Evolutionary conservation across 306 rosid species (phyloP).

Genomic region (Cicer pinnatifidum): DNA sequence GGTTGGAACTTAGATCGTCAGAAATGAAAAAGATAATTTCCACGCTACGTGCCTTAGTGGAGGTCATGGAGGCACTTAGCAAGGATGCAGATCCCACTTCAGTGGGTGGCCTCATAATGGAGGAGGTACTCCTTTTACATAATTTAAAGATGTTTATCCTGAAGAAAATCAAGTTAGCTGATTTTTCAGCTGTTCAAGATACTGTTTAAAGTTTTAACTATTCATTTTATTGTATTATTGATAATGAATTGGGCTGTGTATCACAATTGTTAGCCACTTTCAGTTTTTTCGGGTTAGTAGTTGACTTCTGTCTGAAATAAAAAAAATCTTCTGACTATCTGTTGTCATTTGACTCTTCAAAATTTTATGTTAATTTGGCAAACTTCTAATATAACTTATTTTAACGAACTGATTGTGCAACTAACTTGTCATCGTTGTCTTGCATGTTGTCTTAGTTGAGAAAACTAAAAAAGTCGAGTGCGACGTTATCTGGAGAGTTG

Average conservation of each 20-base stretch:
- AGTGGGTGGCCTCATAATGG: conserved; percentile 79
- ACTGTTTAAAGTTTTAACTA: conserved; percentile 5
- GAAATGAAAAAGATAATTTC: conserved; percentile 79
- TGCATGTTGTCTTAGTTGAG: conserved; percentile 64
- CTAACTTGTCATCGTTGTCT: conserved; percentile 41
- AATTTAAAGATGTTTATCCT: conserved; percentile 35
- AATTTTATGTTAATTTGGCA: conserved; percentile 35
- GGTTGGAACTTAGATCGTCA: conserved; percentile 60
- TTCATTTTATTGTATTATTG: conserved; percentile 33
- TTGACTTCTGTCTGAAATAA: conserved; percentile 1
- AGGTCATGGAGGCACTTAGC: conserved; percentile 91
- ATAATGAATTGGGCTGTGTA: conserved; percentile 12
- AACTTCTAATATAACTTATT: conserved; percentile 12
- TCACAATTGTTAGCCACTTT: conserved; percentile 35
- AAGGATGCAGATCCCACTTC: conserved; percentile 80
- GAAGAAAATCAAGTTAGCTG: conserved; percentile 11
- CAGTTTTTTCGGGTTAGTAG: conserved; percentile 27
- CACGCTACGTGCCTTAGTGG: conserved; percentile 80
- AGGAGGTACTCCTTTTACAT: conserved; percentile 69
- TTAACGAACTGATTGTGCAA: conserved; percentile 33
- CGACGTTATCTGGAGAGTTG: conserved; percentile 72
- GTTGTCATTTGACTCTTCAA: conserved; percentile 37
- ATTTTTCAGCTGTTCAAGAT: conserved; percentile 33
- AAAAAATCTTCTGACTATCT: conserved; percentile 4
- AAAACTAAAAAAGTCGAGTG: conserved; percentile 62